Base-by-base conservation (phyloP, 2,329 filamentous ascomycete species). In the Penicillium sp. region DNA sequence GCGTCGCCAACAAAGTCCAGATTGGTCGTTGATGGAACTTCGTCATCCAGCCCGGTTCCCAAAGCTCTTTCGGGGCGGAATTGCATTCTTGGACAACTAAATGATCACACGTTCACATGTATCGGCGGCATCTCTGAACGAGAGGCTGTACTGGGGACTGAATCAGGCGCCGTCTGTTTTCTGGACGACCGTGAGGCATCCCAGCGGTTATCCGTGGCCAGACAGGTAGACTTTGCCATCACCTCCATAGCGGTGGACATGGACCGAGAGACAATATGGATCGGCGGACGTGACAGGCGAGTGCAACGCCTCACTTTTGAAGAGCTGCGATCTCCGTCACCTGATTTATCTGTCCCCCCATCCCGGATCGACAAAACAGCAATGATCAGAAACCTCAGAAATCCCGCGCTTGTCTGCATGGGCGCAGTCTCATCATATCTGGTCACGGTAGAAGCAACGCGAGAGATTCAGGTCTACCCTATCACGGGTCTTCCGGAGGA, bases 151-250 rank as follows among this genome's bases (percentile, higher is more conserved):
- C 75, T 97, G 37, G 93, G 89, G 70, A 88, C 91, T 3, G 90
- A 96, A 62, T 81, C 82, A 49, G 93, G 93, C 27, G 86, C 94
- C 61, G 76, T 98, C n/a, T 97, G 91, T 67, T 74, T 95, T 28
- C 75, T 96, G 29, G 86, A 96, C 53, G 87, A 95, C 56, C 80
- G 78, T 29, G 82, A 80, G 44, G 84, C 83, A 52, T 80, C 83
- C 52, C 85, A 86, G 67, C 87, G 82, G 56, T 73, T 96, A 41
- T 74, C 77, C 38, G 82, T 83, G 49, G 75, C 89, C 32, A 76
- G 83, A 34, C 78, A 81, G 39, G 74, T 85, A 32, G 82, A 80
- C 1, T 91, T 91, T 62, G 66, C 75, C 8, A 78, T 90, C 46
- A 81, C 77, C 3, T 86, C 86, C 37, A 78, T 89, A 49, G 77